Evolutionary conservation across 768 basidiomycete species (phyloP), one percentile per base, ranked within the genome.

Genomic region (Trametes villosa): DNA sequence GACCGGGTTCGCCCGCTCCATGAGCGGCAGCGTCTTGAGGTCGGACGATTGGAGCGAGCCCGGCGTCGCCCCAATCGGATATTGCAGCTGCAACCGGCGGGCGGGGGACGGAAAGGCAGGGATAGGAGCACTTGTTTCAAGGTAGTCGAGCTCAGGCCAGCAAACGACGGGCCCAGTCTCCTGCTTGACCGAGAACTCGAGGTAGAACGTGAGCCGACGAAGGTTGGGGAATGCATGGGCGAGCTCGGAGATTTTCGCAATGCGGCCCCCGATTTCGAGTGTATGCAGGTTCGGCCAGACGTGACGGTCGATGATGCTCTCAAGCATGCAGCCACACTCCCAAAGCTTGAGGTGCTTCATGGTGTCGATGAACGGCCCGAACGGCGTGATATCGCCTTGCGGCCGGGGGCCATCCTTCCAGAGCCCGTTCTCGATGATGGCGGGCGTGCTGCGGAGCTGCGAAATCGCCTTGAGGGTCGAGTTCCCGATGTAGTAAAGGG

Each of bases 301-400:
- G 61, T 57, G 50, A 8, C 51, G 48, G 53, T 59, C 57, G 36
- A 59, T 46, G 45, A 65, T 33, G 54, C 60, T 62, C 55, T 65
- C 65, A 46, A 65, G 58, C 57, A 65, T 62, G 58, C 65, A 65
- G n/a, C 60, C 65, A 42, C 57, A 59, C 58, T 65, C 60, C 65
- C 65, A 65, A 38, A 65, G 58, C 53, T 63, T 62, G 53, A 65
- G 53, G 33, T 59, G 61, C 30, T 44, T 36, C 17, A 65, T 41
- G 6, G 53, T 57, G 11, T 56, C 42, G 24, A 59, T 54, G 58
- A 60, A 65, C 22, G 33, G 53, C n/a, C 57, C 58, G 27, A 65
- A 65, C 8, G 65, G 60, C 22, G 60, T 59, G 50, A 62, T 50
- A 51, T 65, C 65, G 26, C 65, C 65, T 41, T 62, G 60, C 4